phyloP scores from a whole-genome alignment of 2,329 filamentous ascomycete species.

The Alternaria arborescens region DNA sequence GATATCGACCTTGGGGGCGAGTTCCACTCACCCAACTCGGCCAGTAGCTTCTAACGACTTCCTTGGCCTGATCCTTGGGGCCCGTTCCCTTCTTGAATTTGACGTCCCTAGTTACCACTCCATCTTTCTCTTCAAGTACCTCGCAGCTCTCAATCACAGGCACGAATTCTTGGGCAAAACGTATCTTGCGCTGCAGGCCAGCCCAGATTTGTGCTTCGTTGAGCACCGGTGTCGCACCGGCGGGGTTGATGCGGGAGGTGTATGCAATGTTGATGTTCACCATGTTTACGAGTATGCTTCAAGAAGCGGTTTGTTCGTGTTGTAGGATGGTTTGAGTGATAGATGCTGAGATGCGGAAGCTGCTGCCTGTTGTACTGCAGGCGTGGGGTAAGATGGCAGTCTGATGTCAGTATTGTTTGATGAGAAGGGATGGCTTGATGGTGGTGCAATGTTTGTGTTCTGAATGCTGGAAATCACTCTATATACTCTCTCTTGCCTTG shows the following conservation, averaged over 20 bases:
- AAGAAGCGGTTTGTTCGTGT: not conserved
- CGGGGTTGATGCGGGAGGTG: slow-evolving; percentile 57
- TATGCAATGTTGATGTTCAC: slow-evolving; percentile 53
- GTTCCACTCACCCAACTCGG: slow-evolving; percentile 50
- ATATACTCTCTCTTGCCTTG: not conserved
- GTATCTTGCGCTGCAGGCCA: slow-evolving; percentile 58
- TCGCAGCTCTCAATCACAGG: slow-evolving; percentile 53
- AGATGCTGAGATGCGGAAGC: not conserved
- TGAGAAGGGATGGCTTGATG: not conserved
- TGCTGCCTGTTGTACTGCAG: not conserved
- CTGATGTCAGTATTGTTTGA: not conserved
- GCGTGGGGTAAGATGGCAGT: not conserved
- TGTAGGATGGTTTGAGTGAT: not conserved
- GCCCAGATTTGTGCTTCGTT: slow-evolving; percentile 53
- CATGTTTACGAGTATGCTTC: slow-evolving; percentile 40
- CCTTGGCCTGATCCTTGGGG: slow-evolving; percentile 43
- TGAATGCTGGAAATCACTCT: not conserved
- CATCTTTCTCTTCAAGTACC: slow-evolving; percentile 52
- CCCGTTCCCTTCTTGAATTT: slow-evolving; percentile 51
- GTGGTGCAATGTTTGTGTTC: not conserved
- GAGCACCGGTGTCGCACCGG: slow-evolving; percentile 48
- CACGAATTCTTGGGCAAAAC: slow-evolving; percentile 57
- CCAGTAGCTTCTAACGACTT: slow-evolving; percentile 51
- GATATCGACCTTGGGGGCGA: not conserved
- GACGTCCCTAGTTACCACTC: slow-evolving; percentile 47